These are phyloP conservation scores for Syzygium oleosum DNA, from an alignment of 345 rosid species.

Conservation along the genomic window DNA sequence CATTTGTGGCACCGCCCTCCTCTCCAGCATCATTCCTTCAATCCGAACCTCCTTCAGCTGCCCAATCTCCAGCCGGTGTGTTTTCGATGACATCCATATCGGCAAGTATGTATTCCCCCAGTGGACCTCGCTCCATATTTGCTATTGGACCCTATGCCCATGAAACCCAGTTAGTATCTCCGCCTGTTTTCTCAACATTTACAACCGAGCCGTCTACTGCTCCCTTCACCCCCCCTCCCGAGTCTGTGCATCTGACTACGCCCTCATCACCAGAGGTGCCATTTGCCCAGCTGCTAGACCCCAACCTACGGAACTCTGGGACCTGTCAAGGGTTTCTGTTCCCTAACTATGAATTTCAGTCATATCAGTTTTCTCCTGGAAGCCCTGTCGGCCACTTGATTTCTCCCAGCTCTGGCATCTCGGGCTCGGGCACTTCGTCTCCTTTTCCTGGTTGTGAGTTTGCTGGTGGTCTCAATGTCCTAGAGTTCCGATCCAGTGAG, in stretches of 20 bases:
- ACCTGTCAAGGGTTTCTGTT: constrained; percentile 34
- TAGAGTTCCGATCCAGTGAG: constrained; percentile 46
- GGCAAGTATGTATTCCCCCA: constrained; percentile 56
- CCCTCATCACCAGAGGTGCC: constrained; percentile 99
- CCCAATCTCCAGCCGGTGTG: constrained; percentile 77
- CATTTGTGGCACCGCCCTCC: constrained; percentile 91
- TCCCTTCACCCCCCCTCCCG: constrained; percentile 87
- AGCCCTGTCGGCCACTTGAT: constrained; percentile 88
- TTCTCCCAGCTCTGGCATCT: constrained; percentile 86
- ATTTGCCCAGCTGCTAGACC: constrained; percentile 72
- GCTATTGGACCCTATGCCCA: constrained; percentile 93
- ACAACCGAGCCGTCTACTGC: constrained; percentile 99
- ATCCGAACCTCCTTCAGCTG: constrained; percentile 80
- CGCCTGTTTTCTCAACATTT: constrained; percentile 86
- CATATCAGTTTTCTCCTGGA: constrained; percentile 84
- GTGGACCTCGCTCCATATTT: constrained; percentile 75
- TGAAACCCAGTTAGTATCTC: constrained; percentile 89
- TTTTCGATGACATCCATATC: constrained; percentile 53
- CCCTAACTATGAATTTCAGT: constrained; percentile 60
- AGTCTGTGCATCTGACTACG: constrained; percentile 71
- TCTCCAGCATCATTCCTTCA: constrained; percentile 95
- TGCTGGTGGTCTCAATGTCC: constrained; percentile 28
- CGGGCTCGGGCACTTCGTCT: constrained; percentile 86
- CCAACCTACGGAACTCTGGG: constrained; percentile 29
- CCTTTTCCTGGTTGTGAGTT: constrained; percentile 77